phyloP scores from a whole-genome alignment of 805 yeast genomes.

The Hanseniaspora meyeri region DNA sequence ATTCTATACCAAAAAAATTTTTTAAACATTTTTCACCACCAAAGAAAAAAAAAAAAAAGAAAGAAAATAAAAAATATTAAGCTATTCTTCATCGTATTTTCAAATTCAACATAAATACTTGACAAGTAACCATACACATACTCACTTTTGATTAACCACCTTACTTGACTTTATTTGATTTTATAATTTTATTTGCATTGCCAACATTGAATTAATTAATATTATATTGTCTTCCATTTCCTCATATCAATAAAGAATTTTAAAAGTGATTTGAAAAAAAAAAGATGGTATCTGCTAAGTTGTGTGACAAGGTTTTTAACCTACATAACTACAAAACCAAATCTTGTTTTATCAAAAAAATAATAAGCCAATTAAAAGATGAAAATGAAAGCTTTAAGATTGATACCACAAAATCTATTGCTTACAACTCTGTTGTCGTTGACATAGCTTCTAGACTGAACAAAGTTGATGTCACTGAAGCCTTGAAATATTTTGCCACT shows the following conservation, averaged over 20 bases:
- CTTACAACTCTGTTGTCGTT: background rate
- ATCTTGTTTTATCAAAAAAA: conserved; percentile 6
- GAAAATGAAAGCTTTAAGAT: background rate
- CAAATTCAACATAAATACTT: too few relatives aligned
- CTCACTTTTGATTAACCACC: background rate
- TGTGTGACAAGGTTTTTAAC: conserved; percentile 19
- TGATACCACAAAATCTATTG: background rate
- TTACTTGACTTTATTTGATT: background rate
- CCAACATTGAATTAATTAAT: too few relatives aligned
- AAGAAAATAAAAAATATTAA: too few relatives aligned
- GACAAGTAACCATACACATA: background rate
- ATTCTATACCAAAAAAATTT: too few relatives aligned
- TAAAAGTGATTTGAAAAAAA: too few relatives aligned
- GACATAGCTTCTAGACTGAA: background rate
- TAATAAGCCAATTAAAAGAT: background rate
- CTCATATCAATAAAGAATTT: too few relatives aligned
- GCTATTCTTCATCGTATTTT: too few relatives aligned
- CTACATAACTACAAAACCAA: conserved; percentile 18
- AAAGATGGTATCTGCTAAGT: background rate
- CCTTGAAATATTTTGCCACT: background rate
- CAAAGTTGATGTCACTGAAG: background rate
- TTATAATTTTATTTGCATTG: too few relatives aligned
- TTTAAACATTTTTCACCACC: too few relatives aligned
- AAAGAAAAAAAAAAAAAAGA: background rate
- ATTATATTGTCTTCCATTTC: too few relatives aligned